These are phyloP conservation scores for Luvunga scandens DNA, from an alignment of 345 rosid species.

Conservation along the genomic window DNA sequence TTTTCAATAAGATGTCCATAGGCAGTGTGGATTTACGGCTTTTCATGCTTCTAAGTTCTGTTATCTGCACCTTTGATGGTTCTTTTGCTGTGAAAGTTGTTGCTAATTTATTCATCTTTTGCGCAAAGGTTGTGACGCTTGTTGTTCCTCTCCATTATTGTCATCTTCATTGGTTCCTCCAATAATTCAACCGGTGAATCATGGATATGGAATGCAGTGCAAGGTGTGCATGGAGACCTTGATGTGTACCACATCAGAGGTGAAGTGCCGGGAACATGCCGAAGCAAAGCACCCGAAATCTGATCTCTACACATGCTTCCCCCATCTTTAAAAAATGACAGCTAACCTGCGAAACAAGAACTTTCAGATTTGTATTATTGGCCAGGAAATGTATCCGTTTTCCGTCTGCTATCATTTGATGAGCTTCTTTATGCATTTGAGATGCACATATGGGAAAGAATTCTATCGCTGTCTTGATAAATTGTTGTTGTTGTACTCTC, in stretches of 20 bases:
- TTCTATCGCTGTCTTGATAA: background rate
- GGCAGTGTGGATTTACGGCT: background rate
- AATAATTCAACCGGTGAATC: background rate
- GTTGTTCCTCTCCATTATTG: background rate
- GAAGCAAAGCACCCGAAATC: slow-evolving; percentile 44
- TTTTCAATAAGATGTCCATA: background rate
- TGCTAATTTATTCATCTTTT: background rate
- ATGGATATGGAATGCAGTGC: slow-evolving; percentile 29
- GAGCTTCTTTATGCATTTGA: background rate
- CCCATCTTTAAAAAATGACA: slow-evolving; percentile 45
- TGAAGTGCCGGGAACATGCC: slow-evolving; percentile 42
- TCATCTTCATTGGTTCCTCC: background rate
- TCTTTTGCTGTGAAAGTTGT: background rate
- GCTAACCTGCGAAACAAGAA: background rate
- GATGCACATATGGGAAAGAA: background rate
- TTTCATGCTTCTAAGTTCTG: too few relatives aligned
- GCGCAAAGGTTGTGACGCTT: slow-evolving; percentile 9
- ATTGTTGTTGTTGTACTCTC: background rate
- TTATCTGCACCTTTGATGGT: too few relatives aligned
- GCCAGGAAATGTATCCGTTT: background rate
- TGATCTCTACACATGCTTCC: slow-evolving; percentile 31
- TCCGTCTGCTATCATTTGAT: background rate
- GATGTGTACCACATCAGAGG: slow-evolving; percentile 37
- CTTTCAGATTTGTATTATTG: background rate
- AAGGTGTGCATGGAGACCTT: slow-evolving; percentile 49